These are phyloP conservation scores for Leccinellum albellum DNA, from an alignment of 768 basidiomycete genomes.

Conservation along the genomic window DNA sequence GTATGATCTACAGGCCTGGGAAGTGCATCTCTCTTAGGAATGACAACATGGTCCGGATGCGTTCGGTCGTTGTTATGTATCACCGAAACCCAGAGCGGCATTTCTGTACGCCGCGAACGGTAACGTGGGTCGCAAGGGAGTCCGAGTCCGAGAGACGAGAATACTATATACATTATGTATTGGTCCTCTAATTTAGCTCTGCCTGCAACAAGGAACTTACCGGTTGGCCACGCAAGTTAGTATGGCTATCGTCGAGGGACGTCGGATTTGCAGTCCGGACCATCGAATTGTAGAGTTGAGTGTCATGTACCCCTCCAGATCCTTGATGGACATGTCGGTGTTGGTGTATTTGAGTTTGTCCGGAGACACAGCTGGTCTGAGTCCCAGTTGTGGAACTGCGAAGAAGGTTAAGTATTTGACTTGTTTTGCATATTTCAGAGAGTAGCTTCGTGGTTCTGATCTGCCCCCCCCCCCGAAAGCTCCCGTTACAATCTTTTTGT, in stretches of 20 bases:
- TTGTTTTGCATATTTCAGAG: too few species aligned
- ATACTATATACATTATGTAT: background rate
- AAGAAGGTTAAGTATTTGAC: too few species aligned
- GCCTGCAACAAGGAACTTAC: conserved; percentile 28
- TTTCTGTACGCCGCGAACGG: conserved; percentile 47
- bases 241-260: conserved; percentile 29
- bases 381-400: too few species aligned
- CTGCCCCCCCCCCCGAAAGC: background rate
- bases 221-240: conserved; percentile 81
- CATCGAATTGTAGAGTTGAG: conserved; percentile 94
- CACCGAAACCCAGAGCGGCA: conserved; percentile 81
- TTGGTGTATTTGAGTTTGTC: conserved; percentile 73
- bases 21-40: conserved; percentile 30
- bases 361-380: too few species aligned
- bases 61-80: conserved; percentile 73
- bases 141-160: background rate
- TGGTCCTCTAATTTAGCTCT: background rate
- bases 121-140: too few species aligned
- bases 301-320: conserved; percentile 84
- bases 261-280: conserved; percentile 67
- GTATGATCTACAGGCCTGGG: conserved; percentile 13
- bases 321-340: conserved; percentile 69
- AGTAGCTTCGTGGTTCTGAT: too few species aligned
- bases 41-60: conserved; percentile 71
- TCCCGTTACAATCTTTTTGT: background rate